Conservation (phyloP, 495 filamentous ascomycete genomes). For the Annulohypoxylon maeteangense region DNA sequence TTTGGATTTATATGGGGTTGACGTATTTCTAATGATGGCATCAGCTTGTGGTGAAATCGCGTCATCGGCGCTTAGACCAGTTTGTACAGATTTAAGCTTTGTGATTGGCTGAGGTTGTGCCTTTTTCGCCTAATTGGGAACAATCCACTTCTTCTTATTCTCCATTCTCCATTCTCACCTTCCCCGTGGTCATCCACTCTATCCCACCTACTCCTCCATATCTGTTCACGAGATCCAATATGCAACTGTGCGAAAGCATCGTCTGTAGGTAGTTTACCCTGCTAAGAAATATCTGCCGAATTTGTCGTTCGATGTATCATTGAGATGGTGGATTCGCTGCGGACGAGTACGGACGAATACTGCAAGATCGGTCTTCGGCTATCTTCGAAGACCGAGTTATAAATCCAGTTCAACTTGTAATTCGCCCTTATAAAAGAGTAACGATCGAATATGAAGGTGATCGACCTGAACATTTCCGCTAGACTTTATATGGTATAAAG, state of each 20-base stretch:
- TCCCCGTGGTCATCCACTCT: conserved; percentile 1
- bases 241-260: conserved; percentile 10
- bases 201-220: neutral
- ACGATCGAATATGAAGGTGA: conserved; percentile 1
- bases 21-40: conserved; percentile 33
- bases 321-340: neutral
- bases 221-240: conserved; percentile 6
- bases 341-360: neutral
- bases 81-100: conserved; percentile 3
- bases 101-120: conserved; percentile 23
- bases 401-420: neutral
- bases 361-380: conserved; percentile 12
- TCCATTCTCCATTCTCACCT: neutral
- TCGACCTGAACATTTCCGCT: conserved; percentile 18
- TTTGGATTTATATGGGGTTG: neutral
- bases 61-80: conserved; percentile 35
- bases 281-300: conserved; percentile 22
- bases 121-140: conserved; percentile 34
- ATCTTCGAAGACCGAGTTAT: neutral
- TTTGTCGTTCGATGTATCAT: neutral
- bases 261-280: neutral
- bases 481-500: conserved; percentile 27
- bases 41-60: conserved; percentile 29
- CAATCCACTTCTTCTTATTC: conserved; percentile 16
- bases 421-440: neutral